Percentiles rank a stretch among this genome's conserved stretches.
These are phyloP conservation scores for Aspergillus fumigatus DNA, from an alignment of 2,329 filamentous ascomycete species.

Conservation along the genomic window DNA sequence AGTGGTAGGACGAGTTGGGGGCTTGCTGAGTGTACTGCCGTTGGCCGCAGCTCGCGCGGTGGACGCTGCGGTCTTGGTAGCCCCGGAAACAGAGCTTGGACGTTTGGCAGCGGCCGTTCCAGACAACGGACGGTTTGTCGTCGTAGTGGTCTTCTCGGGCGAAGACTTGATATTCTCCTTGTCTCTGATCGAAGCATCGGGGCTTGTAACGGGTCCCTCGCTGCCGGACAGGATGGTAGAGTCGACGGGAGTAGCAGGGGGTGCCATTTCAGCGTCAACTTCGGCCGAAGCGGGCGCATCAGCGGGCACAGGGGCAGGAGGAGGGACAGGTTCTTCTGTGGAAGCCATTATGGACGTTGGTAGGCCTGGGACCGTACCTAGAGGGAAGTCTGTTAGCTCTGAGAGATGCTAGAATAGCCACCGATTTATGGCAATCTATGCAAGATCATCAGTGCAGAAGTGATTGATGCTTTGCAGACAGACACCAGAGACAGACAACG, in stretches of 20 bases:
- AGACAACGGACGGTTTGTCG: constrained; percentile 31
- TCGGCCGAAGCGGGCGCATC: constrained; percentile 16
- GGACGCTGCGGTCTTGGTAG: constrained; percentile 25
- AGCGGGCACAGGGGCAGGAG: constrained; percentile 6
- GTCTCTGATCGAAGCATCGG: constrained; percentile 27
- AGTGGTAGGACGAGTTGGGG: constrained; percentile 39
- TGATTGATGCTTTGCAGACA: background rate
- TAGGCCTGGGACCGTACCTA: background rate
- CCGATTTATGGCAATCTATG: background rate
- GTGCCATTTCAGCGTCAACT: constrained; percentile 25
- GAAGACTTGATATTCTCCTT: constrained; percentile 31
- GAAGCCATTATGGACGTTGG: constrained; percentile 27
- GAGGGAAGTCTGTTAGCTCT: background rate
- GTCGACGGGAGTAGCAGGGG: constrained; percentile 33
- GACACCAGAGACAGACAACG: background rate
- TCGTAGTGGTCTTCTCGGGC: constrained; percentile 27
- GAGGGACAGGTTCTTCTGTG: constrained; percentile 29
- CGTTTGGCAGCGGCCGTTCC: constrained; percentile 34
- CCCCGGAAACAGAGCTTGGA: constrained; percentile 31
- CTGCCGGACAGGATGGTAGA: constrained; percentile 29
- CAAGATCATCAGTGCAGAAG: background rate
- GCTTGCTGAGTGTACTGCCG: constrained; percentile 40
- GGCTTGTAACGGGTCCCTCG: constrained; percentile 31
- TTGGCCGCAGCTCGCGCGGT: constrained; percentile 25
- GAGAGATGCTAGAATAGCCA: background rate